Conservation (phyloP, 2,329 filamentous ascomycete species). For the Alternaria triticina region DNA sequence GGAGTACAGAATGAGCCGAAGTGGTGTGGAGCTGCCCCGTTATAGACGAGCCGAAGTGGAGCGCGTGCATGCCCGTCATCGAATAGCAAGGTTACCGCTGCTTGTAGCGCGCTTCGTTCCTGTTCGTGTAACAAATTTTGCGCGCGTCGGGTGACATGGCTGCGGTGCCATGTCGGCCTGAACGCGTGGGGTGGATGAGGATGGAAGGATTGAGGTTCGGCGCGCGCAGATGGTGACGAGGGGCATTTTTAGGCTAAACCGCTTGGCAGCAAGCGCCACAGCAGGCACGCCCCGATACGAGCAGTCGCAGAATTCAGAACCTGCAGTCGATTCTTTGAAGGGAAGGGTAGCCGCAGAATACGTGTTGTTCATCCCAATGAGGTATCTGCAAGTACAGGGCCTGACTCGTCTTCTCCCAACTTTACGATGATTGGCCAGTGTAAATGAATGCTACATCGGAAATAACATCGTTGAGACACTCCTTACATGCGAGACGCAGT, state of each 20-base stretch:
- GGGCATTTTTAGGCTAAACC: not conserved
- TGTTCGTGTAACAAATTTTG: not conserved
- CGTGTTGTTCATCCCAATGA: not conserved
- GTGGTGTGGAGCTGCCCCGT: conserved; percentile 1
- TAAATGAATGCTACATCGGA: not conserved
- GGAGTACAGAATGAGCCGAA: not conserved
- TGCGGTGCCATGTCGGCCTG: conserved; percentile 5
- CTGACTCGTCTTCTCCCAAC: not conserved
- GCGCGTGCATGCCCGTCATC: not conserved
- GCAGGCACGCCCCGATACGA: not conserved
- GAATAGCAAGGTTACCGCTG: not conserved
- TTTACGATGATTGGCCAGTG: not conserved
- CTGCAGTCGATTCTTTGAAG: not conserved
- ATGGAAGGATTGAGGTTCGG: not conserved
- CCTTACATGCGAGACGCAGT: conserved; percentile 14
- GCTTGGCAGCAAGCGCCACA: not conserved
- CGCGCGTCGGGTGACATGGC: not conserved
- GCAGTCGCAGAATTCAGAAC: not conserved
- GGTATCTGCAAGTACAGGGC: not conserved
- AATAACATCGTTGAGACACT: not conserved
- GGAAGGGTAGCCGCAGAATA: not conserved
- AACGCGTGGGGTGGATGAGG: conserved; percentile 8
- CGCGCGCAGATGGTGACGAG: not conserved
- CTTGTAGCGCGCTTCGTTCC: not conserved
- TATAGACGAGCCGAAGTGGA: not conserved